Conservation (phyloP, 352 stramenopile species). For the Globisporangium paddicum region DNA sequence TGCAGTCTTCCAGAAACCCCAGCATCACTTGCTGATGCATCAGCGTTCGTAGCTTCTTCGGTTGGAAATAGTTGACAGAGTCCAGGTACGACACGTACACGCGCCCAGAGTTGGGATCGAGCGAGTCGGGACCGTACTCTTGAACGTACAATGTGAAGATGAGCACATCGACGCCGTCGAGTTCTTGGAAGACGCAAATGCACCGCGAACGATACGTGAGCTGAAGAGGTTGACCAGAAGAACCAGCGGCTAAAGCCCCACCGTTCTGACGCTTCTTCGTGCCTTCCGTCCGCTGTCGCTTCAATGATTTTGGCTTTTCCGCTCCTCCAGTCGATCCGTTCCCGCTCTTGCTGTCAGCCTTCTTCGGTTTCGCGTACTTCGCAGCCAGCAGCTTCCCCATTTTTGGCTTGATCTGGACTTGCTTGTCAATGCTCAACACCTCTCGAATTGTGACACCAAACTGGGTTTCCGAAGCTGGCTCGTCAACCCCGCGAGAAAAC, state of each 20-base stretch:
- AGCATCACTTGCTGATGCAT: slow-evolving; percentile 90
- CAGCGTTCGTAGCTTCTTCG: slow-evolving; percentile 82
- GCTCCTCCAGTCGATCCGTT: slow-evolving; percentile 13
- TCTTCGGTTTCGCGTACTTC: slow-evolving; percentile 67
- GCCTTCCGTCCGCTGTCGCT: slow-evolving; percentile 37
- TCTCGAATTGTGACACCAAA: slow-evolving; percentile 85
- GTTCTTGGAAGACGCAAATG: slow-evolving; percentile 88
- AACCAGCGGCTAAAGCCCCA: slow-evolving; percentile 10
- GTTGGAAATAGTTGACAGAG: slow-evolving; percentile 88
- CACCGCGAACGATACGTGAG: slow-evolving; percentile 85
- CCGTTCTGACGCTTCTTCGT: slow-evolving; percentile 35
- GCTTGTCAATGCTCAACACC: slow-evolving; percentile 83
- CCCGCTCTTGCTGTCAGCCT: slow-evolving; percentile 18
- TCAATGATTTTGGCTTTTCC: slow-evolving; percentile 56
- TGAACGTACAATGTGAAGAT: slow-evolving; percentile 90
- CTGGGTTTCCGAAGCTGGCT: slow-evolving; percentile 72
- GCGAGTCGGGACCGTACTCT: slow-evolving; percentile 75
- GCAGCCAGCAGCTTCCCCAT: slow-evolving; percentile 70
- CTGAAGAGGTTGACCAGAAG: slow-evolving; percentile 39
- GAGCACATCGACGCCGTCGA: slow-evolving; percentile 83
- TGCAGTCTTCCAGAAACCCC: slow-evolving; percentile 84
- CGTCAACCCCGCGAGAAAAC: slow-evolving; percentile 54
- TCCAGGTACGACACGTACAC: slow-evolving; percentile 90
- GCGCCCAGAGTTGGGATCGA: slow-evolving; percentile 69
- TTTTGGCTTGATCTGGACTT: slow-evolving; percentile 83